These are phyloP conservation scores for Talaromyces wortmannii DNA, from an alignment of 495 filamentous ascomycete genomes.

Conservation along the genomic window DNA sequence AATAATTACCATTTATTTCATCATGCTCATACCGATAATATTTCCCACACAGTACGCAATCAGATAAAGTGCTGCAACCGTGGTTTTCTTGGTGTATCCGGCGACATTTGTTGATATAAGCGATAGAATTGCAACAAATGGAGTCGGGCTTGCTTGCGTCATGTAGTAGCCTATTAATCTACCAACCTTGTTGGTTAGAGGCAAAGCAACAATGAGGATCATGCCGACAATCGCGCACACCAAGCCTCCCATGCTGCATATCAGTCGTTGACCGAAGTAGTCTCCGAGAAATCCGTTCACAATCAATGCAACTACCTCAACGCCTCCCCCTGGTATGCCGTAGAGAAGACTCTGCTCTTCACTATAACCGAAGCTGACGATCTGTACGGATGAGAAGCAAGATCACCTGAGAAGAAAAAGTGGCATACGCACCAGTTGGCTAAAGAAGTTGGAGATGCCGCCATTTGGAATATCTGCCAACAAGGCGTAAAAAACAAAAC, in stretches of 20 bases:
- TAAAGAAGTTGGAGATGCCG: slow-evolving; percentile 68
- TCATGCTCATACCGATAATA: slow-evolving; percentile 32
- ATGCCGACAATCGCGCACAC: slow-evolving; percentile 42
- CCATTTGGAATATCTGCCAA: slow-evolving; percentile 61
- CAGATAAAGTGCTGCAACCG: slow-evolving; percentile 62
- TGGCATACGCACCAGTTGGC: slow-evolving; percentile 41
- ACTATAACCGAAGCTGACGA: slow-evolving; percentile 42
- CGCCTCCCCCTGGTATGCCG: slow-evolving; percentile 57
- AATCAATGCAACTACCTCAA: slow-evolving; percentile 58
- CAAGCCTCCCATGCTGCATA: slow-evolving; percentile 33
- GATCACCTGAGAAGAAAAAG: slow-evolving; percentile 33
- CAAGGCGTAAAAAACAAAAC: slow-evolving; percentile 56
- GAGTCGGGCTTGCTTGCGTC: slow-evolving; percentile 49
- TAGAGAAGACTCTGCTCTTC: slow-evolving; percentile 56
- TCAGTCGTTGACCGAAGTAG: slow-evolving; percentile 46
- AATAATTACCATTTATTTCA: no score
- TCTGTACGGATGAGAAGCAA: slow-evolving; percentile 12
- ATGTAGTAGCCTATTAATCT: slow-evolving; percentile 60
- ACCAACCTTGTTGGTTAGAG: slow-evolving; percentile 49
- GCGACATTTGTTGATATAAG: slow-evolving; percentile 61
- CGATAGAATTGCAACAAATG: slow-evolving; percentile 37
- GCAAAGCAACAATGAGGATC: slow-evolving; percentile 59
- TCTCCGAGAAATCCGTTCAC: slow-evolving; percentile 55
- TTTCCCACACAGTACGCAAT: slow-evolving; percentile 59
- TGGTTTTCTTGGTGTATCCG: slow-evolving; percentile 72